Percentiles rank a stretch among this genome's conserved stretches.
phyloP scores from a whole-genome alignment of 495 filamentous ascomycete genomes.

The Hypoxylon intermedium region DNA sequence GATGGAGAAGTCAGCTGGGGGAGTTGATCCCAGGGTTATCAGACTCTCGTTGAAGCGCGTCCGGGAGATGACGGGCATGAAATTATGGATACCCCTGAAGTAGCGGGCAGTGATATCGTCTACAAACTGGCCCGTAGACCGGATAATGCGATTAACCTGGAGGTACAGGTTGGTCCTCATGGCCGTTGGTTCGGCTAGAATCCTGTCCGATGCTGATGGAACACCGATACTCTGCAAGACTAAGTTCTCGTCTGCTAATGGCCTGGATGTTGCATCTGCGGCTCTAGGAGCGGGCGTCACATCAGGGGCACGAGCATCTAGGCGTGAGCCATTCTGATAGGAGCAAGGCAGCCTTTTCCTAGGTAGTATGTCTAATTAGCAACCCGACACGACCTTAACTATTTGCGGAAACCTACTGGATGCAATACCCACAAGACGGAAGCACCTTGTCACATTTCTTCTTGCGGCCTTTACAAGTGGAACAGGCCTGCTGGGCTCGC shows the following conservation, averaged over 20 bases:
- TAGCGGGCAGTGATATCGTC: conserved; percentile 48
- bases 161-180: conserved; percentile 31
- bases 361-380: neutral
- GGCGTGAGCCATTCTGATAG: conserved; percentile 8
- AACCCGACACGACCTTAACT: neutral
- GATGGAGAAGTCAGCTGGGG: conserved; percentile 44
- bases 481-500: conserved; percentile 44
- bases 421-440: conserved; percentile 47
- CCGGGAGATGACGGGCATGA: conserved; percentile 48
- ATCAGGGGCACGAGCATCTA: no score
- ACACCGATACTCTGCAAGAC: conserved; percentile 4
- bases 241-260: conserved; percentile 12
- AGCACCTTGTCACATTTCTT: conserved; percentile 49
- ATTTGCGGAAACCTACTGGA: conserved; percentile 29
- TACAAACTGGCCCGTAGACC: conserved; percentile 39
- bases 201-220: conserved; percentile 2
- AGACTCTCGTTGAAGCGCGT: conserved; percentile 41
- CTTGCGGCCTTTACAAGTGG: conserved; percentile 47
- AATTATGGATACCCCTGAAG: conserved; percentile 47
- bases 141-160: conserved; percentile 43
- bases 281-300: no score
- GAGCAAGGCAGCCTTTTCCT: neutral
- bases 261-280: no score
- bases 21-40: conserved; percentile 18
- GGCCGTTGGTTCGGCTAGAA: conserved; percentile 6